Evolutionary conservation across 2,329 filamentous ascomycete species (phyloP).

Genomic region (Fusarium robinianum): DNA sequence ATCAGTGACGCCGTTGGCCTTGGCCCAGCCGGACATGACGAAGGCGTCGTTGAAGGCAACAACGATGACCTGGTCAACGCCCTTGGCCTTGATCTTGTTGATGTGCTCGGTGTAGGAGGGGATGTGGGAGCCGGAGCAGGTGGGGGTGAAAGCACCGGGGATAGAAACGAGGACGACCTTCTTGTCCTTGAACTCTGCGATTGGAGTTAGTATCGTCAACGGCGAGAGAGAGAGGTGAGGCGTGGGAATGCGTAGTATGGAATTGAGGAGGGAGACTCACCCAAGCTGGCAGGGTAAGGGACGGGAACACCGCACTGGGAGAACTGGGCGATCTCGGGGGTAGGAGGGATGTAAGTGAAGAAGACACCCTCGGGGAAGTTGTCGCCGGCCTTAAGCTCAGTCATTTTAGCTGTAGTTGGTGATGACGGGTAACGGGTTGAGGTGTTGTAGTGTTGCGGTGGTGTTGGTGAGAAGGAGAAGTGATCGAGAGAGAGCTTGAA

Average conservation of each 20-base stretch:
- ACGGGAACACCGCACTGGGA: slow-evolving; percentile 78
- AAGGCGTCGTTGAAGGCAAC: slow-evolving; percentile 84
- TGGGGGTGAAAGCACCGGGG: slow-evolving; percentile 80
- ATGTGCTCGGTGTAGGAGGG: slow-evolving; percentile 78
- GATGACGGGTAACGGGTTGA: slow-evolving; percentile 1
- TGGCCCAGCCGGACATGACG: slow-evolving; percentile 89
- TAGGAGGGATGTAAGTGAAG: slow-evolving; percentile 85
- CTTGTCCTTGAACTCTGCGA: slow-evolving; percentile 59
- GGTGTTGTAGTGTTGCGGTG: slow-evolving; percentile 5
- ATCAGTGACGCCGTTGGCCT: slow-evolving; percentile 78
- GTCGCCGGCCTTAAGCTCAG: slow-evolving; percentile 79
- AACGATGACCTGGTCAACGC: slow-evolving; percentile 79
- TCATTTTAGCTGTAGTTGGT: slow-evolving; percentile 43
- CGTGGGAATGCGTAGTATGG: slow-evolving; percentile 9
- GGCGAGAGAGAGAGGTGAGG: no score
- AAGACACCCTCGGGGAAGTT: slow-evolving; percentile 78
- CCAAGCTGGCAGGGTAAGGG: slow-evolving; percentile 78
- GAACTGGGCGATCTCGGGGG: slow-evolving; percentile 68
- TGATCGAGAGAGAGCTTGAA: slow-evolving; percentile 3
- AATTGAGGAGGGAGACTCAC: slow-evolving; percentile 44
- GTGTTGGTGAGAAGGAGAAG: slow-evolving; percentile 4
- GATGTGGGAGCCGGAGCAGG: slow-evolving; percentile 80
- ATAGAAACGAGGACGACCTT: slow-evolving; percentile 62
- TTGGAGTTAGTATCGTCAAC: slow-evolving; percentile 6
- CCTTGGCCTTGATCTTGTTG: slow-evolving; percentile 73